Percentiles rank a stretch among this genome's conserved stretches.
Evolutionary conservation across 2,329 filamentous ascomycete species (phyloP).

Genomic region (Oidium heveae): DNA sequence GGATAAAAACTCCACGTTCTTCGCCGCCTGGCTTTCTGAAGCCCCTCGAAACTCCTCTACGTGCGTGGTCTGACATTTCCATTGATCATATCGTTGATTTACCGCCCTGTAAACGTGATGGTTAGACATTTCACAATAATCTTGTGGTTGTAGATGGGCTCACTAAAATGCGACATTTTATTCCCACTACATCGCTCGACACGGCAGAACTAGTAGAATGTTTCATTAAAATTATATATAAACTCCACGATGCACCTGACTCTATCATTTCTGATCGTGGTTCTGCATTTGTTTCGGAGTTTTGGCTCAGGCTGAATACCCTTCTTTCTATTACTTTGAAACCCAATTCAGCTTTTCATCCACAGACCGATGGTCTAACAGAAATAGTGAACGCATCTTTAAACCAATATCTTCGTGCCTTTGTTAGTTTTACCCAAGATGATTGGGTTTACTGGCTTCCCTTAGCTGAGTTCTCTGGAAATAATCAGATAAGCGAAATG

Average conservation of each 20-base stretch:
- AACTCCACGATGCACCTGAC: constrained; percentile 1
- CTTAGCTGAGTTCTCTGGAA: no score
- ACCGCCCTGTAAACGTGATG: neutral
- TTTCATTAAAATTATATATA: neutral
- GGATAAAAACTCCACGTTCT: neutral
- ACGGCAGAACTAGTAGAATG: neutral
- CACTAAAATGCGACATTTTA: neutral
- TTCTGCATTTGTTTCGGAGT: no score
- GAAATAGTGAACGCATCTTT: no score
- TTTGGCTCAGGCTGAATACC: neutral
- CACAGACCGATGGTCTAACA: no score
- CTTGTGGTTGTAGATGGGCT: neutral
- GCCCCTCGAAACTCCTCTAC: neutral
- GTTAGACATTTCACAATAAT: neutral
- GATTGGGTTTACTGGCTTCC: no score
- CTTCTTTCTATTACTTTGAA: neutral
- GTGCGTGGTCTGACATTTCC: neutral
- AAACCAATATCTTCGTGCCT: no score
- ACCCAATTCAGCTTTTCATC: neutral
- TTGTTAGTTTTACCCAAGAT: no score
- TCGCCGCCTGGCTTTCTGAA: neutral
- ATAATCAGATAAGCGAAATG: neutral
- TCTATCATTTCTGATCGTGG: no score
- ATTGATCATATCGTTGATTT: neutral
- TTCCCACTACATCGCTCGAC: no score